These are phyloP conservation scores for Phtheirospermum japonicum DNA, from an alignment of 257 asterid genomes.

Conservation along the genomic window DNA sequence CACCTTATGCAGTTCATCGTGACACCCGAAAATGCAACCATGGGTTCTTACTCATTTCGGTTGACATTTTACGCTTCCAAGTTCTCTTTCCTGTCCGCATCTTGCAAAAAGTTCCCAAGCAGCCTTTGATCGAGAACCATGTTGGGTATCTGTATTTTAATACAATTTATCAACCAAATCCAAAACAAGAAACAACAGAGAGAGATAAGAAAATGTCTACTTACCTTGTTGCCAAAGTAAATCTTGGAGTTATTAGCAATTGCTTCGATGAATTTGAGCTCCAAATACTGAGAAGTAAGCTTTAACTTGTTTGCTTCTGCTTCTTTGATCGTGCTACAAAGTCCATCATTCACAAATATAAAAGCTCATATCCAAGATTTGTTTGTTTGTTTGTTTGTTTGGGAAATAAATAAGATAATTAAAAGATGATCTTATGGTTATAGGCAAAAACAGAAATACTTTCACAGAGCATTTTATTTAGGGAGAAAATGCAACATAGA, in stretches of 20 bases:
- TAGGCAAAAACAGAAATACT: no score
- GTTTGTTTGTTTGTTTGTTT: no score
- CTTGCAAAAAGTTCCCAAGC: conserved; percentile 69
- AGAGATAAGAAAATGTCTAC: conserved; percentile 2
- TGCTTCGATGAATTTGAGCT: conserved; percentile 85
- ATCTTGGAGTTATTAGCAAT: conserved; percentile 90
- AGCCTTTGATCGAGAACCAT: conserved; percentile 86
- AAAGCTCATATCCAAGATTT: conserved; percentile 10
- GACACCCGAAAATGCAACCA: not conserved
- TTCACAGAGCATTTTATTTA: not conserved
- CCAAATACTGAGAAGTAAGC: conserved; percentile 83
- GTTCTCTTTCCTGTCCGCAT: conserved; percentile 30
- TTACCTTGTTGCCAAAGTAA: conserved; percentile 88
- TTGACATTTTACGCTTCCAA: conserved; percentile 27
- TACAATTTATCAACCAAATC: conserved; percentile 26
- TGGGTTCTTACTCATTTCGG: not conserved
- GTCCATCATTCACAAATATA: conserved; percentile 21
- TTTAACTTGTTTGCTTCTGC: conserved; percentile 90
- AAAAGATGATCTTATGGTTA: no score
- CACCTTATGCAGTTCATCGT: no score
- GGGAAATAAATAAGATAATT: no score
- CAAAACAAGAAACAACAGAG: not conserved
- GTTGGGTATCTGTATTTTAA: conserved; percentile 61
- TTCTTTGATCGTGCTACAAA: conserved; percentile 70
- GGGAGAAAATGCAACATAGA: not conserved